Conservation (phyloP, 441 rosid genomes). For the Erysimum cheiri region DNA sequence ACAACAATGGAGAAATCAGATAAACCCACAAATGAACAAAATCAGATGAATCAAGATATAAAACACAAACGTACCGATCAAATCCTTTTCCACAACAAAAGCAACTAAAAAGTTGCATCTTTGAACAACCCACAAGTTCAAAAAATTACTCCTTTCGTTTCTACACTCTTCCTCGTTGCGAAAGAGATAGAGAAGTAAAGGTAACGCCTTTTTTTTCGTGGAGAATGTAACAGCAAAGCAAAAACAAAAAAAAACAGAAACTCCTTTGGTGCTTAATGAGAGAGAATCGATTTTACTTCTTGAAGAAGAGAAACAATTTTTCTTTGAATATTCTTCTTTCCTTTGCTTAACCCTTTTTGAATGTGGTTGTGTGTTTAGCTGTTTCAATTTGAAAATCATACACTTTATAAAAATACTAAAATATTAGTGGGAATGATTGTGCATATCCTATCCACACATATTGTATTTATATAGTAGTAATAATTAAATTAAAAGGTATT, state of each 20-base stretch:
- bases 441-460: conserved; percentile 33
- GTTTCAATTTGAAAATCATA: conserved; percentile 34
- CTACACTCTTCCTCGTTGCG: conserved; percentile 25
- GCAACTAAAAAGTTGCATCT: conserved; percentile 69
- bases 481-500: conserved; percentile 18
- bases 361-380: conserved; percentile 35
- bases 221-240: conserved; percentile 43
- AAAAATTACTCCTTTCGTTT: conserved; percentile 17
- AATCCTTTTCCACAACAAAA: conserved; percentile 64
- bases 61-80: conserved; percentile 68
- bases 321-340: conserved; percentile 11
- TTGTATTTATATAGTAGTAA: neutral
- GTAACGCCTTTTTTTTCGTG: conserved; percentile 42
- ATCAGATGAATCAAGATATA: conserved; percentile 5
- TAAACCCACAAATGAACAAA: conserved; percentile 9
- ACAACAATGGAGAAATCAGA: conserved; percentile 25
- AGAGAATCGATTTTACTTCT: conserved; percentile 32
- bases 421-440: conserved; percentile 27
- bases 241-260: conserved; percentile 10
- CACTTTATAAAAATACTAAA: neutral
- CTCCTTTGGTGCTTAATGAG: conserved; percentile 12
- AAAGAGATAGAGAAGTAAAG: conserved; percentile 3
- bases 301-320: conserved; percentile 34
- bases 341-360: conserved; percentile 16
- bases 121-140: conserved; percentile 43